These are phyloP conservation scores for Trichocomaceae sp. DNA, from an alignment of 2,329 filamentous ascomycete species.

Conservation along the genomic window DNA sequence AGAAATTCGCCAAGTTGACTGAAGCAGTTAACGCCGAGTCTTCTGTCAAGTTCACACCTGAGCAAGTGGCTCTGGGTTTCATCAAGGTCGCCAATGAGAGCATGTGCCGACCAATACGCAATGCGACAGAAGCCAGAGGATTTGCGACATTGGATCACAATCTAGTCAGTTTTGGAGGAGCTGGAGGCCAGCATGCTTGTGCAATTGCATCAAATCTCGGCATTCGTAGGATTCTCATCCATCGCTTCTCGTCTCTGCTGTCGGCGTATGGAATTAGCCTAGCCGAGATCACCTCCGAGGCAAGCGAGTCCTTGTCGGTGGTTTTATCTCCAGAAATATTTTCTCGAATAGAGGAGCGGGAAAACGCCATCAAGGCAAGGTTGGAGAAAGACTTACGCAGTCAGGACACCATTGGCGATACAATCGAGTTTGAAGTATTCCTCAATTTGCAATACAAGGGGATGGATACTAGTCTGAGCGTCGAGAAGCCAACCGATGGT, in stretches of 20 bases:
- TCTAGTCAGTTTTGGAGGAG: conserved; percentile 87
- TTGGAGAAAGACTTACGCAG: conserved; percentile 63
- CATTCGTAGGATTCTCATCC: conserved; percentile 72
- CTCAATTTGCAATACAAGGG: conserved; percentile 85
- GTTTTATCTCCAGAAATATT: conserved; percentile 21
- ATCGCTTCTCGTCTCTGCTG: conserved; percentile 79
- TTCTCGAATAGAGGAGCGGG: not conserved
- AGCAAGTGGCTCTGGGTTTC: conserved; percentile 37
- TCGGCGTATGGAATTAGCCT: conserved; percentile 92
- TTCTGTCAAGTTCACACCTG: conserved; percentile 15
- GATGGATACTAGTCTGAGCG: conserved; percentile 83
- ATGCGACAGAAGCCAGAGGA: conserved; percentile 84
- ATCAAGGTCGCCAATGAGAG: conserved; percentile 39
- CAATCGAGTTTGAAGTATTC: conserved; percentile 78
- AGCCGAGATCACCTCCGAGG: conserved; percentile 80
- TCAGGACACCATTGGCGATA: conserved; percentile 66
- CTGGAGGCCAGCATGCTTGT: conserved; percentile 83
- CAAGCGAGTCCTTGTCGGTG: conserved; percentile 53
- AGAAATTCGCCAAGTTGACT: conserved; percentile 65
- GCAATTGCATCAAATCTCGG: conserved; percentile 78
- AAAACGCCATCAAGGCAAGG: conserved; percentile 52
- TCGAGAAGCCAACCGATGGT: conserved; percentile 62
- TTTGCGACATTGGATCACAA: conserved; percentile 85
- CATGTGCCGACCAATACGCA: conserved; percentile 67
- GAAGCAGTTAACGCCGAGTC: conserved; percentile 66